Evolutionary conservation across 78 protist genomes (phyloP).

Genomic region (Chrysochromulina parva): DNA sequence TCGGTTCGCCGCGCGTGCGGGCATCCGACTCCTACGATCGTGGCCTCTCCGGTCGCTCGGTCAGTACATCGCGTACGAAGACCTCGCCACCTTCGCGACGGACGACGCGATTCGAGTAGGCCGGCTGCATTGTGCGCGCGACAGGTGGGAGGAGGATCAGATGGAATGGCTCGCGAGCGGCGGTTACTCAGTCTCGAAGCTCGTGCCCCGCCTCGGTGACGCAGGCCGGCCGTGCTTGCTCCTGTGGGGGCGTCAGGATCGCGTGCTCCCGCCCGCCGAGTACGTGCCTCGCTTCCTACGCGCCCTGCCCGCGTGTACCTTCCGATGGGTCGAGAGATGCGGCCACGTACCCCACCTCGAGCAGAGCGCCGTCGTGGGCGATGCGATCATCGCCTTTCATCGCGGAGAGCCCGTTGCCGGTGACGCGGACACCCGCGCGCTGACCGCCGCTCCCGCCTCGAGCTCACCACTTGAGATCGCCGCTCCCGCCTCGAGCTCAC

Average conservation of each 20-base stretch:
- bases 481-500: too few relatives aligned
- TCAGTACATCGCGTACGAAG: neutral
- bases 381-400: neutral
- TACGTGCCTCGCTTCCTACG: neutral
- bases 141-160: neutral
- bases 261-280: neutral
- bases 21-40: neutral
- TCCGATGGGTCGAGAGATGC: slow-evolving; percentile 24
- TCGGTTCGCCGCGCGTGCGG: neutral
- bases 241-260: slow-evolving; percentile 18
- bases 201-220: neutral
- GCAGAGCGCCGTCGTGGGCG: neutral
- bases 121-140: slow-evolving; percentile 12
- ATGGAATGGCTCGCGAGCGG: neutral
- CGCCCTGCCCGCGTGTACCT: neutral
- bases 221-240: neutral
- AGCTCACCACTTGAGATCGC: too few relatives aligned
- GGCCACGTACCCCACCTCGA: slow-evolving; percentile 51
- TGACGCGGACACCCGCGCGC: too few relatives aligned
- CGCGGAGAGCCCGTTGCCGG: neutral
- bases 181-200: neutral
- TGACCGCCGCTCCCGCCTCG: too few relatives aligned
- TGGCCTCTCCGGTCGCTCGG: slow-evolving; percentile 15
- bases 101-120: slow-evolving; percentile 15
- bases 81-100: neutral